These are phyloP conservation scores for Dryas octopetala DNA, from an alignment of 306 rosid genomes.

Conservation along the genomic window DNA sequence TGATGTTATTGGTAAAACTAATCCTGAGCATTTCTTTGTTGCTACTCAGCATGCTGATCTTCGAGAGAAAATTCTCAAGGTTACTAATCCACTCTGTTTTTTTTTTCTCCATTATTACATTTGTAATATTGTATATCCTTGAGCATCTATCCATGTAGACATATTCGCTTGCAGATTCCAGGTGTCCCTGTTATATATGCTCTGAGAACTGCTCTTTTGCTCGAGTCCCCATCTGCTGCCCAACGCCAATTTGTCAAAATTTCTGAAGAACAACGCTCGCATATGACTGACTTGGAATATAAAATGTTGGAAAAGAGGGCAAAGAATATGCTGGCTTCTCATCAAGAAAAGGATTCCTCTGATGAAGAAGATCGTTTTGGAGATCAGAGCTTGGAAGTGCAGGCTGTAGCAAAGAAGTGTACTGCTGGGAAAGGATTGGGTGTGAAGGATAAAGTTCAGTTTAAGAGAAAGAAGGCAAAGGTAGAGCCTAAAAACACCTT, in stretches of 20 bases:
- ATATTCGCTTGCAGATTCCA: conserved; percentile 49
- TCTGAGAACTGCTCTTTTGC: conserved; percentile 67
- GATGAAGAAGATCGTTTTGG: conserved; percentile 40
- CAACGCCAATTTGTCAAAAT: conserved; percentile 62
- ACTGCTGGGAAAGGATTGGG: conserved; percentile 29
- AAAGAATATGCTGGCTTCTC: conserved; percentile 21
- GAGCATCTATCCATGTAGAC: conserved; percentile 2
- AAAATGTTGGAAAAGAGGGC: conserved; percentile 34
- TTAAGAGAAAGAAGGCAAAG: conserved; percentile 85
- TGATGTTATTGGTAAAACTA: conserved; percentile 67
- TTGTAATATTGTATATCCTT: background rate
- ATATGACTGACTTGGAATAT: conserved; percentile 49
- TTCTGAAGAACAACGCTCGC: conserved; percentile 57
- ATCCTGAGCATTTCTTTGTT: conserved; percentile 78
- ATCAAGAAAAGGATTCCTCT: conserved; percentile 28
- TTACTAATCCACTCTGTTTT: background rate
- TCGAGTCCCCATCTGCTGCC: conserved; percentile 59
- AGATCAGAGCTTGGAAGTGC: conserved; percentile 34
- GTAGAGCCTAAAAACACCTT: conserved; percentile 20
- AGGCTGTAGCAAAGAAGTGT: conserved; percentile 23
- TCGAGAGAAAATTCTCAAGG: conserved; percentile 63
- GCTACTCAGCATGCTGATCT: conserved; percentile 70
- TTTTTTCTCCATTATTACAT: background rate
- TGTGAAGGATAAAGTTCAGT: conserved; percentile 60
- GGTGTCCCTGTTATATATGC: conserved; percentile 78